These are phyloP conservation scores for Ophiosphaerella korrae DNA, from an alignment of 2,329 filamentous ascomycete species.

Conservation along the genomic window DNA sequence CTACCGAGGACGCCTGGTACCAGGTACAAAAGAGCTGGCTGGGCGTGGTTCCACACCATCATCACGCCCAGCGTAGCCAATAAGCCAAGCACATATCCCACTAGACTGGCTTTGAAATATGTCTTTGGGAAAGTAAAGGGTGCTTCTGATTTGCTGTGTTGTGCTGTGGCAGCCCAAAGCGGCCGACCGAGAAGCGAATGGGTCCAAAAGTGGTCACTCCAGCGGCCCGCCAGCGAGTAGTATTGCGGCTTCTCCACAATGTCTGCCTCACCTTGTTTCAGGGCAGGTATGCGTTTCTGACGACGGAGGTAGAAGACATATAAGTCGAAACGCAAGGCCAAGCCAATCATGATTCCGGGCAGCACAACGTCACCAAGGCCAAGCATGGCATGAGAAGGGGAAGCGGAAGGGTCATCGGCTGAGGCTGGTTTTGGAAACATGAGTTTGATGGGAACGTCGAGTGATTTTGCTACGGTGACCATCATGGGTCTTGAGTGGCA, in stretches of 20 bases:
- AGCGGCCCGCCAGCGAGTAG: conserved; percentile 65
- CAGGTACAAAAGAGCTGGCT: conserved; percentile 89
- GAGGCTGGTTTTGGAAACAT: conserved; percentile 72
- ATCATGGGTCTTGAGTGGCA: conserved; percentile 67
- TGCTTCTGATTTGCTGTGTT: conserved; percentile 22
- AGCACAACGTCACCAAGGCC: conserved; percentile 94
- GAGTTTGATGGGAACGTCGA: conserved; percentile 93
- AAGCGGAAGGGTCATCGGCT: conserved; percentile 50
- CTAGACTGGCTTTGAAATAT: conserved; percentile 79
- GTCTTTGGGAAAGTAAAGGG: conserved; percentile 71
- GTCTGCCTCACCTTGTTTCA: conserved; percentile 13
- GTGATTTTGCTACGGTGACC: conserved; percentile 82
- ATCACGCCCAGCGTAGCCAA: conserved; percentile 76
- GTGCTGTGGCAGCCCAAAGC: conserved; percentile 21
- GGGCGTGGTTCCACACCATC: conserved; percentile 77
- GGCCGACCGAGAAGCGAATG: conserved; percentile 40
- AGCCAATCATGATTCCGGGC: conserved; percentile 85
- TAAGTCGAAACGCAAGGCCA: conserved; percentile 89
- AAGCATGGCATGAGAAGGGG: conserved; percentile 69
- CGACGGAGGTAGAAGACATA: conserved; percentile 80
- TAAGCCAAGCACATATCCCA: conserved; percentile 81
- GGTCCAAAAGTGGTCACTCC: conserved; percentile 86
- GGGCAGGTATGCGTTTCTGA: conserved; percentile 48
- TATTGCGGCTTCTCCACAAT: conserved; percentile 48
- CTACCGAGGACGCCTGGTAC: conserved; percentile 81